Conservation (phyloP, 1,139 yeast species). For the Yamadazyma atmosphaerica region DNA sequence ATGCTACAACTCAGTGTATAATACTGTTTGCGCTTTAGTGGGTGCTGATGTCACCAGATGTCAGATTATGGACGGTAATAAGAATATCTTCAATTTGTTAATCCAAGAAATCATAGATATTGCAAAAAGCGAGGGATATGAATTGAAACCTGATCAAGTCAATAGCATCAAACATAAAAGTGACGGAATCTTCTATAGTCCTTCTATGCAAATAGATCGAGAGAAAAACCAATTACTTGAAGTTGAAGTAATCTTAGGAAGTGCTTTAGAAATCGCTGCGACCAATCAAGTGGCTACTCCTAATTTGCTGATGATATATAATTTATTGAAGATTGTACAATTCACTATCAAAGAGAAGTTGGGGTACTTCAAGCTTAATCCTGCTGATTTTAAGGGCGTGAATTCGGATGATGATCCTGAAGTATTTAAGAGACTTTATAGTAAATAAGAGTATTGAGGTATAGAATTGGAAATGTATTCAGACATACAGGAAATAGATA, state of each 20-base stretch:
- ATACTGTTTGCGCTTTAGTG: slow-evolving; percentile 58
- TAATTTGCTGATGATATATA: slow-evolving; percentile 53
- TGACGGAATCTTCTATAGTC: slow-evolving; percentile 64
- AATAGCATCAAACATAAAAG: slow-evolving; percentile 56
- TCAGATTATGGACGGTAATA: slow-evolving; percentile 54
- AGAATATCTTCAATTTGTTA: slow-evolving; percentile 54
- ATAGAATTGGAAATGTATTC: too few relatives aligned
- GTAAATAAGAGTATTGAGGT: background rate
- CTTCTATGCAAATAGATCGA: slow-evolving; percentile 74
- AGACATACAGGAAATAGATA: too few relatives aligned
- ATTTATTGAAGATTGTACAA: slow-evolving; percentile 59
- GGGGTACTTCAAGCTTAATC: slow-evolving; percentile 39
- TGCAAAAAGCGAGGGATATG: slow-evolving; percentile 65
- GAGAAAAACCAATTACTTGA: slow-evolving; percentile 72
- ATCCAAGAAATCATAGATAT: slow-evolving; percentile 63
- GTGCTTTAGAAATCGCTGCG: slow-evolving; percentile 62
- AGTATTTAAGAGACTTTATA: slow-evolving; percentile 18
- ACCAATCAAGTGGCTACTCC: slow-evolving; percentile 60
- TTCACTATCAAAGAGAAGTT: slow-evolving; percentile 55
- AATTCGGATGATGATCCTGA: slow-evolving; percentile 32
- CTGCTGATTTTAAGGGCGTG: slow-evolving; percentile 25
- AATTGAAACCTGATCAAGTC: slow-evolving; percentile 43
- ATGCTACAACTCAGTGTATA: slow-evolving; percentile 66
- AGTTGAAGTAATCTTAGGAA: slow-evolving; percentile 69
- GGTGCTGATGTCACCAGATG: slow-evolving; percentile 57